Evolutionary conservation across 2,329 filamentous ascomycete genomes (phyloP), one percentile per base, ranked within the genome.

Genomic region (Penicillium corylophilum): DNA sequence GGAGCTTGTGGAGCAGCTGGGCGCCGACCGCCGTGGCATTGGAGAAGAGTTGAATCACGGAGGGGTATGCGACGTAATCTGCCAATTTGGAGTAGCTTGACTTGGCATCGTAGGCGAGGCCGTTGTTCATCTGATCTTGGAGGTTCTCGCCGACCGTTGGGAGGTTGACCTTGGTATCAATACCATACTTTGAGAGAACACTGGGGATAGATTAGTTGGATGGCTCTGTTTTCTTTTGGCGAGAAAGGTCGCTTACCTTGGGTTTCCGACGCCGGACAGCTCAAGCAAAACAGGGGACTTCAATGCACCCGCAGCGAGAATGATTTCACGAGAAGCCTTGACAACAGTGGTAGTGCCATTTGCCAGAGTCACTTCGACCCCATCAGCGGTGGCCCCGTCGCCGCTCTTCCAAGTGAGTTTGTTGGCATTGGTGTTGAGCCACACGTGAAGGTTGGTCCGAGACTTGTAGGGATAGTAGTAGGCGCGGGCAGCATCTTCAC

Each of bases 241-340:
- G 28, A n/a, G 5, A 12, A 31, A 20, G 18, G 3, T 9, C 12
- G 44, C 55, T 50, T 53, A 67, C 62, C 54, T 44, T 16, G 63
- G 66, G 51, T 66, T 68, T 57, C 84, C 84, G 29, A 87, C 72
- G 0, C 84, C 84, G 0, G 82, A 86, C 1, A 84, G 72, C 58
- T 87, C 83, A 18, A 81, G 76, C 16, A 83, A 72, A 64, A 77
- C 78, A 7, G 78, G 84, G 5, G 80, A 83, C 61, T 78, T 78
- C 44, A 81, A 69, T 20, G 78, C 77, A 0, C 85, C 85, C 1
- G 83, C 82, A 1, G 81, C 79, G 2, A 88, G 67, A 41, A 88
- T 77, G 9, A 86, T 76, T 57, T 87, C 84, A 44, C 66, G 67
- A 36, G 56, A 62, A 57, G 63, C 72, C n/a, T 60, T 72, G 12